Evolutionary conservation across 2,329 filamentous ascomycete species (phyloP).

Genomic region (Madurella fahalii): DNA sequence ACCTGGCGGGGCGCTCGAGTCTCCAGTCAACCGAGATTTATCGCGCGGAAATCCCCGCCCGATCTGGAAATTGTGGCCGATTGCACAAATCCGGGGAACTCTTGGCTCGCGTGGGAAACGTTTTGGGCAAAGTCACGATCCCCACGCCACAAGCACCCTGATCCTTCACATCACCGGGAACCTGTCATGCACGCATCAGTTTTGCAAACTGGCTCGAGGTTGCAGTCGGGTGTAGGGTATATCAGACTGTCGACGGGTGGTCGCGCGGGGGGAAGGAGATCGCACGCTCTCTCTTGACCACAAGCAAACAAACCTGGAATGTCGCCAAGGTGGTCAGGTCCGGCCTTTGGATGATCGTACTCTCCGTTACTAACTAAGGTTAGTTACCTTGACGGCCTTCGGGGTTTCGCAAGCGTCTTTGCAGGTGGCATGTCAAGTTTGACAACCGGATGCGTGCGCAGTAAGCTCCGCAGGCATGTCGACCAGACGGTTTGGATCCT

Average conservation of each 20-base stretch:
- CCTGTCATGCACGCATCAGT: background rate
- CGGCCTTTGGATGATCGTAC: too few relatives aligned
- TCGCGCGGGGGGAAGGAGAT: too few relatives aligned
- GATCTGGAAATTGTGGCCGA: slow-evolving; percentile 15
- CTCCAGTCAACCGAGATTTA: slow-evolving; percentile 6
- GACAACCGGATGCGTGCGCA: too few relatives aligned
- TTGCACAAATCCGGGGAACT: slow-evolving; percentile 13
- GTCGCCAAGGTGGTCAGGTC: too few relatives aligned
- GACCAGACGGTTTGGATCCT: too few relatives aligned
- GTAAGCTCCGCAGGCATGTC: too few relatives aligned
- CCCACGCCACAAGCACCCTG: too few relatives aligned
- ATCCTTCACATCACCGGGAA: background rate
- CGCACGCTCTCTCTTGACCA: too few relatives aligned
- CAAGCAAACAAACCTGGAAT: too few relatives aligned
- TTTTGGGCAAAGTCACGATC: background rate
- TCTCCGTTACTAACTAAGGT: too few relatives aligned
- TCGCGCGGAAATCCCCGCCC: slow-evolving; percentile 2
- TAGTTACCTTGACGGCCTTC: background rate
- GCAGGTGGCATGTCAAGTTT: background rate
- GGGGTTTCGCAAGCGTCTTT: background rate
- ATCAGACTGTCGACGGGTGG: too few relatives aligned
- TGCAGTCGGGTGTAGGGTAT: background rate
- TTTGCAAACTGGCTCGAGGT: background rate
- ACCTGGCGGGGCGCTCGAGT: too few relatives aligned
- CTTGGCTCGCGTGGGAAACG: slow-evolving; percentile 5